Conservation (phyloP, 768 basidiomycete genomes). For the Termitomyces sp. region DNA sequence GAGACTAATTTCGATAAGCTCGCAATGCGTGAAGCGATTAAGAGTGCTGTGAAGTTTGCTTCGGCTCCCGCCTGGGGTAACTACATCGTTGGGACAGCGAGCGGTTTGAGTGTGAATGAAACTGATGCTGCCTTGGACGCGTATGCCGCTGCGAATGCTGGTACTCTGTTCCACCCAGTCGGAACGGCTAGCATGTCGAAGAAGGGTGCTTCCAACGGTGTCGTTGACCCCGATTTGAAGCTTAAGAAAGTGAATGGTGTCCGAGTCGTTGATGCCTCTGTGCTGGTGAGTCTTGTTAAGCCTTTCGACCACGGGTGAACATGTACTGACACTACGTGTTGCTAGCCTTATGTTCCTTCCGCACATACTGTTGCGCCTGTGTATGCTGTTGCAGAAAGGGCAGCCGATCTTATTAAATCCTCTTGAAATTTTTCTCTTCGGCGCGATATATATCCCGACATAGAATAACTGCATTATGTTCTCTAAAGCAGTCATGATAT, state of each 20-base stretch:
- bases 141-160: constrained; percentile 16
- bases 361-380: constrained; percentile 8
- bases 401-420: constrained; percentile 9
- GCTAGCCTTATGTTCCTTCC: constrained; percentile 10
- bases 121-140: constrained; percentile 19
- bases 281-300: constrained; percentile 19
- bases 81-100: constrained; percentile 9
- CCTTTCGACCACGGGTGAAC: too few relatives aligned
- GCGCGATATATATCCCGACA: background rate
- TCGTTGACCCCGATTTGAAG: constrained; percentile 27
- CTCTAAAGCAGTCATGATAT: too few relatives aligned
- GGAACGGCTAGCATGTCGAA: constrained; percentile 24
- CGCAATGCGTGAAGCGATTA: constrained; percentile 19
- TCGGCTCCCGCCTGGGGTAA: constrained; percentile 13
- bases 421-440: background rate
- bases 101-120: background rate
- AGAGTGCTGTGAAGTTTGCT: constrained; percentile 13
- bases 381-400: constrained; percentile 11
- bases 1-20: constrained; percentile 15
- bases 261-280: constrained; percentile 31
- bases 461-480: background rate
- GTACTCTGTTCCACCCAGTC: constrained; percentile 17
- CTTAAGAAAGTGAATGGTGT: constrained; percentile 25
- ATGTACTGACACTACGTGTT: background rate
- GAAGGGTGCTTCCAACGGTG: constrained; percentile 20